phyloP scores from a whole-genome alignment of 306 rosid species.

The Acacia melanoxylon region DNA sequence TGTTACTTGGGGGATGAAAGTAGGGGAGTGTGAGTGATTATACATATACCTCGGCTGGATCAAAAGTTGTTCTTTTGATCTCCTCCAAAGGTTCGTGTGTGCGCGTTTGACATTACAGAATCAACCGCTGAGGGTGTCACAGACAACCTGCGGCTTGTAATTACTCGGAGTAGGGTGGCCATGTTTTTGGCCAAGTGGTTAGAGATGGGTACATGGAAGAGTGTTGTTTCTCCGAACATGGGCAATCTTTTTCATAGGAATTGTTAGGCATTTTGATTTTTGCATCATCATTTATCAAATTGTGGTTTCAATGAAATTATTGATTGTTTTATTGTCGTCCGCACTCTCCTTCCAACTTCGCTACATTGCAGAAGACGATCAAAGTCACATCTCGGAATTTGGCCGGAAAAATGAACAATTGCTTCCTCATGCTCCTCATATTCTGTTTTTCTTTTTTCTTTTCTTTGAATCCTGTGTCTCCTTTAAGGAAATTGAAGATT shows the following conservation, averaged over 20 bases:
- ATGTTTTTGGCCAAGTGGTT: slow-evolving; percentile 4
- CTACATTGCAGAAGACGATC: background rate
- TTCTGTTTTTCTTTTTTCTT: no score
- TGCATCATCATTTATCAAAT: background rate
- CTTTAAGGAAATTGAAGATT: no score
- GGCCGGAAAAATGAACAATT: background rate
- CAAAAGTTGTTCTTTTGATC: slow-evolving; percentile 17
- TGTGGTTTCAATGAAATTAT: background rate
- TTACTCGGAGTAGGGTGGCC: slow-evolving; percentile 3
- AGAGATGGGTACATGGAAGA: slow-evolving; percentile 12
- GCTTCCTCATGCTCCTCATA: no score
- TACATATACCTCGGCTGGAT: slow-evolving; percentile 23
- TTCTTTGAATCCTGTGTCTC: no score
- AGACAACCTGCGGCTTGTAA: slow-evolving; percentile 10
- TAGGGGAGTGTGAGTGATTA: slow-evolving; percentile 19
- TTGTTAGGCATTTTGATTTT: background rate
- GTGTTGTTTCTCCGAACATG: background rate
- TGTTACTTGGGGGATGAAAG: background rate
- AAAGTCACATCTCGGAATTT: background rate
- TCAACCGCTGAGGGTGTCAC: background rate
- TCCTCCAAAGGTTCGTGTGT: slow-evolving; percentile 21
- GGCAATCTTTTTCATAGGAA: background rate
- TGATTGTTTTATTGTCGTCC: background rate
- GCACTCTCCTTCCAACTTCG: background rate
- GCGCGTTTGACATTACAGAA: slow-evolving; percentile 6